Conservation (phyloP, 345 rosid species). For the Corchorus olitorius region DNA sequence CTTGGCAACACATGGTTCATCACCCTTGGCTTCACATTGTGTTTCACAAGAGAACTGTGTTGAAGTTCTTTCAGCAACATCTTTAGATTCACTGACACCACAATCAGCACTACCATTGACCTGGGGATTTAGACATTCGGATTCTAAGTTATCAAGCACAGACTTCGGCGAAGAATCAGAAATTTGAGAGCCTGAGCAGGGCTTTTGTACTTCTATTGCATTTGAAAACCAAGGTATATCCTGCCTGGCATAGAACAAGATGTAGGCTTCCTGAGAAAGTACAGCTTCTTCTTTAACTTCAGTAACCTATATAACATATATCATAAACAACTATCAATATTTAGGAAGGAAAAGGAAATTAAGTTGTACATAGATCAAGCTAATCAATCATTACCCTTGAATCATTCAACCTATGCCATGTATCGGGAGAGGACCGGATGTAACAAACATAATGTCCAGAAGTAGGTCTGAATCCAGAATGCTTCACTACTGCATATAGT, state of each 20-base stretch:
- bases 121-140: conserved; percentile 28
- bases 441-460: conserved; percentile 23
- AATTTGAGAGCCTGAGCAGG: conserved; percentile 22
- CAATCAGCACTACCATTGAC: conserved; percentile 21
- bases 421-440: conserved; percentile 16
- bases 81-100: conserved; percentile 30
- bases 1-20: conserved; percentile 16
- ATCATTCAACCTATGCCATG: conserved; percentile 22
- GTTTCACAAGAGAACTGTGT: conserved; percentile 14
- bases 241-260: conserved; percentile 76
- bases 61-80: conserved; percentile 25
- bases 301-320: conserved; percentile 47
- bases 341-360: background rate
- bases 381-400: conserved; percentile 21
- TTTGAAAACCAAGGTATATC: conserved; percentile 73
- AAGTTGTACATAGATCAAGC: conserved; percentile 5
- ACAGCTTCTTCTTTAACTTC: conserved; percentile 55
- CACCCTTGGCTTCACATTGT: conserved; percentile 18
- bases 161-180: conserved; percentile 66
- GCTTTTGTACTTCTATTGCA: conserved; percentile 42
- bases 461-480: conserved; percentile 22
- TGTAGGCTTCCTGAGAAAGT: conserved; percentile 71
- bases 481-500: conserved; percentile 23
- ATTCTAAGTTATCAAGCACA: conserved; percentile 56
- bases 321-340: background rate